Evolutionary conservation across 148 eudicot species (phyloP).

Genomic region (Heliosperma pusillum): DNA sequence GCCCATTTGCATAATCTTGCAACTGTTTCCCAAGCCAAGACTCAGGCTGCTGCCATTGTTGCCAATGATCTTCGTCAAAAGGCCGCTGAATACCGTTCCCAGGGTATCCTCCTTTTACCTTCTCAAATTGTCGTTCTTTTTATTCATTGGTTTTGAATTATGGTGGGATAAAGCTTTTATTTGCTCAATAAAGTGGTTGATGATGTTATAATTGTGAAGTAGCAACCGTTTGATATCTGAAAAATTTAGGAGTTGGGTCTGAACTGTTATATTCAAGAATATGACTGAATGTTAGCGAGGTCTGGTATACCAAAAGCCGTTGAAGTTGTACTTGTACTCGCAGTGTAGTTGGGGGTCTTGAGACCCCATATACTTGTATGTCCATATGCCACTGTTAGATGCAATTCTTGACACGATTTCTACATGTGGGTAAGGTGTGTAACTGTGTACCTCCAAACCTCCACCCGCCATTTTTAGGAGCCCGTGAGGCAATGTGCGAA

Average conservation of each 20-base stretch:
- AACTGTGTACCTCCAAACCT: not conserved
- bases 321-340: not conserved
- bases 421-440: not conserved
- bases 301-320: not conserved
- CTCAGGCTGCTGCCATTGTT: slow-evolving; percentile 87
- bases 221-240: not conserved
- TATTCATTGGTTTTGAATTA: not conserved
- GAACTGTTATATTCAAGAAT: not conserved
- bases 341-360: not conserved
- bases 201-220: not conserved
- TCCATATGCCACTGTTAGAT: not conserved
- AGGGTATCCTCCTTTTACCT: slow-evolving; percentile 42
- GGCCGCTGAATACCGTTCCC: slow-evolving; percentile 80
- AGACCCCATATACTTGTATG: not conserved
- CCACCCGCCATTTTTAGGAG: not conserved
- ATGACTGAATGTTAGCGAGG: not conserved
- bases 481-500: not conserved
- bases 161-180: not conserved
- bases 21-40: slow-evolving; percentile 79
- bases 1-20: slow-evolving; percentile 82
- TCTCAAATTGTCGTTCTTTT: not conserved
- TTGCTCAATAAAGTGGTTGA: not conserved
- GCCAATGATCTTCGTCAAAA: slow-evolving; percentile 88
- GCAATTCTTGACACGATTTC: not conserved
- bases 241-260: no score